Evolutionary conservation across 257 asterid genomes (phyloP), one percentile per base, ranked within the genome.

Genomic region (Forsythia suspensa): DNA sequence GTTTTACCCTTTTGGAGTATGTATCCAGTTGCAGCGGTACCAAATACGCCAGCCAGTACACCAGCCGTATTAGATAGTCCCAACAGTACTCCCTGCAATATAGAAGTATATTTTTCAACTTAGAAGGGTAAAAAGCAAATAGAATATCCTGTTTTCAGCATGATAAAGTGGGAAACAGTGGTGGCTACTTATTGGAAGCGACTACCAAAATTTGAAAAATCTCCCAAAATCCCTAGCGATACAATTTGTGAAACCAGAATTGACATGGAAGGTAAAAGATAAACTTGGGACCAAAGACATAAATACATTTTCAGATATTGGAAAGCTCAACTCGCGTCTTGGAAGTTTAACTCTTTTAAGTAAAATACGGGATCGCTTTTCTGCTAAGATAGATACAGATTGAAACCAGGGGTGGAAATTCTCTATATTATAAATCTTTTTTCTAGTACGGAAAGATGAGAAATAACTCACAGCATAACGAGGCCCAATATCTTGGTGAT

Each of bases 401-500:
- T 24, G 37, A 61, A 61, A 61, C 38, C 38, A 55, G 66, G 40
- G 70, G 70, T 10, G 74, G 76, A 55, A 40, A 42, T 46, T 13
- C 4, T 72, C 11, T 3, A 74, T 38, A 39, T 44, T 59, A 61
- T 20, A 65, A 6, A 57, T 37, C 18, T 48, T 13, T 55, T 48
- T 24, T 13, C 13, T 37, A 12, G 37, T 29, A 73, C 11, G 37
- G 76, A 70, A 37, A 67, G 68, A 75, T 37, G 76, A 82, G 76
- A 73, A 78, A 77, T 52, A 71, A 85, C 98, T 91, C 83, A 95
- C 98, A 66, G 98, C 76, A 40, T 95, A 95, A 61, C 99, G 99
- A 39, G 99, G 98, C 40, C 98, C 99, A 63, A 95, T 95, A 81
- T 96, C 99, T 89, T 96, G 99, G 89, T 96, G 99, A 82, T 95